Evolutionary conservation across 371 early-diverging fungal species (phyloP).

Genomic region (Choanephora cucurbitarum): DNA sequence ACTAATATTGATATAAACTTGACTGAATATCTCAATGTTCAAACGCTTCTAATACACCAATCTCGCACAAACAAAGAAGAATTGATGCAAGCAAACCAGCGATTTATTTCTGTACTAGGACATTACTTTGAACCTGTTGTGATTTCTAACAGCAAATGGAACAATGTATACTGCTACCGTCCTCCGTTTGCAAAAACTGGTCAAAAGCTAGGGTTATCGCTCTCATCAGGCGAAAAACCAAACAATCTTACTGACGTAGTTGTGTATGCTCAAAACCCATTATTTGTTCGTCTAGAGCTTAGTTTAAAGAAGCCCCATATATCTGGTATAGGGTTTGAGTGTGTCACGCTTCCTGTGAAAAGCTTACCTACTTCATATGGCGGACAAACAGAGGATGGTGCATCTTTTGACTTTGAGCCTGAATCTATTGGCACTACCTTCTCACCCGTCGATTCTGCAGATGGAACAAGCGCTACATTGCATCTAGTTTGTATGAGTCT

Average conservation of each 20-base stretch:
- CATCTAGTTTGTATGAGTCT: conserved; percentile 69
- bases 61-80: conserved; percentile 46
- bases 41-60: conserved; percentile 45
- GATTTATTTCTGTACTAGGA: conserved; percentile 60
- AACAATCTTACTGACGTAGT: conserved; percentile 57
- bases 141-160: conserved; percentile 42
- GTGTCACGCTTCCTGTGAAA: conserved; percentile 56
- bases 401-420: conserved; percentile 59
- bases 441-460: conserved; percentile 71
- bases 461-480: conserved; percentile 69
- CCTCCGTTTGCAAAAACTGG: conserved; percentile 56
- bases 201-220: conserved; percentile 34
- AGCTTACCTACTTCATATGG: conserved; percentile 61
- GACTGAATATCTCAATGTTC: conserved; percentile 73
- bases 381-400: conserved; percentile 36
- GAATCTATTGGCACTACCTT: conserved; percentile 60
- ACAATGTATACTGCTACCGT: conserved; percentile 68
- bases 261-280: conserved; percentile 60
- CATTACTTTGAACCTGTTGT: conserved; percentile 68
- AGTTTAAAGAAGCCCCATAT: conserved; percentile 54
- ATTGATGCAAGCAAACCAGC: conserved; percentile 44
- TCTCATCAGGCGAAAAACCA: conserved; percentile 44
- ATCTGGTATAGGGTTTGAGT: conserved; percentile 35
- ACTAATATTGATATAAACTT: conserved; percentile 72
- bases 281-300: conserved; percentile 70